phyloP scores from a whole-genome alignment of 2,329 filamentous ascomycete genomes.

The Aspergillus puulaauensis region DNA sequence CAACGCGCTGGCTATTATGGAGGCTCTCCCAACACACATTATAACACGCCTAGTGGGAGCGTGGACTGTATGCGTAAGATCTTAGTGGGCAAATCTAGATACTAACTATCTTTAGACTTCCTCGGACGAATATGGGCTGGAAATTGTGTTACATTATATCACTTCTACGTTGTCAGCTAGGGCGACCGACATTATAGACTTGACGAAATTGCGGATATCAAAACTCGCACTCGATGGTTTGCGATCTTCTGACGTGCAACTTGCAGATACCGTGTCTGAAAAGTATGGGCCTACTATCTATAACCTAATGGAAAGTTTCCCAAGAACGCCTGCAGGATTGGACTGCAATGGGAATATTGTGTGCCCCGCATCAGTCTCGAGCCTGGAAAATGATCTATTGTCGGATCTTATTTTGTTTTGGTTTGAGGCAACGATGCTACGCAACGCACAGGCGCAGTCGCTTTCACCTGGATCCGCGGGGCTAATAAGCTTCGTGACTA shows the following conservation, averaged over 20 bases:
- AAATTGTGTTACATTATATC: constrained; percentile 22
- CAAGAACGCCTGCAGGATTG: constrained; percentile 11
- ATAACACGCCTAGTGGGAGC: constrained; percentile 35
- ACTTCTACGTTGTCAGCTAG: constrained; percentile 21
- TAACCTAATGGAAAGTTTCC: constrained; percentile 22
- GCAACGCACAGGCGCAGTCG: background rate
- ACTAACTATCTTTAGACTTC: constrained; percentile 19
- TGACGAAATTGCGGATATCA: constrained; percentile 24
- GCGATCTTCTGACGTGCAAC: constrained; percentile 13
- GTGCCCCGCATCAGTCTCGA: constrained; percentile 20
- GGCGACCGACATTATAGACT: background rate
- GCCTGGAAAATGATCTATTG: constrained; percentile 26
- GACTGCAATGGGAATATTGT: constrained; percentile 20
- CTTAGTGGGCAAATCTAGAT: background rate
- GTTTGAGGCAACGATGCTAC: constrained; percentile 16
- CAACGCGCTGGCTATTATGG: constrained; percentile 20
- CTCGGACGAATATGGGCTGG: constrained; percentile 22
- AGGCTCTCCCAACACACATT: constrained; percentile 22
- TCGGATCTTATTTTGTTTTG: constrained; percentile 27
- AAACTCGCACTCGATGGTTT: constrained; percentile 25
- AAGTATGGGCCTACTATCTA: constrained; percentile 18
- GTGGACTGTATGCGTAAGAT: constrained; percentile 32
- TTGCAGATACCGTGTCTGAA: constrained; percentile 13
- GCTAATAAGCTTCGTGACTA: constrained; percentile 22
- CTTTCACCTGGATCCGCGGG: constrained; percentile 9